These are phyloP conservation scores for Pseudozyma thailandica DNA, from an alignment of 1,284 basidiomycete genomes.

Conservation along the genomic window DNA sequence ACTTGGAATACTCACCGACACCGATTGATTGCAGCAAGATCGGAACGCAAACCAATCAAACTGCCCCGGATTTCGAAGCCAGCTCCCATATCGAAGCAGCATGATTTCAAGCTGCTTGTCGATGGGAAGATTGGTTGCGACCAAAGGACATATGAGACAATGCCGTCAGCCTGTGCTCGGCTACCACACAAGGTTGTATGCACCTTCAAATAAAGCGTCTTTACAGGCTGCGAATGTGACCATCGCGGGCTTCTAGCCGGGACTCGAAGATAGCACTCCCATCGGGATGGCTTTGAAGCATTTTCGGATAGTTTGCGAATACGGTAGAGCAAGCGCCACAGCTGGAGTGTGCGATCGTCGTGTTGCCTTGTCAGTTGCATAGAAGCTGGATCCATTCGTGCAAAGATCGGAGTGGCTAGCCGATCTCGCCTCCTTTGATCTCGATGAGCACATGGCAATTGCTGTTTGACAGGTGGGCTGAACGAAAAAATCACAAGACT, in stretches of 20 bases:
- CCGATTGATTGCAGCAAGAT: neutral
- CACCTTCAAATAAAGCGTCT: no score
- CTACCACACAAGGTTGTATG: neutral
- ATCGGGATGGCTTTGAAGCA: no score
- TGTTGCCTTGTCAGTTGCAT: no score
- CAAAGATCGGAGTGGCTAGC: neutral
- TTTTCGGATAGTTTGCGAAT: no score
- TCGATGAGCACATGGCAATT: no score
- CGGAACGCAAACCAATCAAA: neutral
- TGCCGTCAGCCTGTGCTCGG: neutral
- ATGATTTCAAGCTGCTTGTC: slow-evolving; percentile 1
- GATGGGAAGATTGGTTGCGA: neutral
- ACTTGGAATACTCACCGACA: neutral
- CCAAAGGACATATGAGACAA: neutral
- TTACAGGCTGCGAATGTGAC: no score
- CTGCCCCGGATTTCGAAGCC: neutral
- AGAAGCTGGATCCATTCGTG: no score
- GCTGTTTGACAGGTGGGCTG: no score
- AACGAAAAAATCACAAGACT: no score
- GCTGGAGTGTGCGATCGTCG: neutral
- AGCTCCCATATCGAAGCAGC: neutral
- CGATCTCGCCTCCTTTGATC: no score
- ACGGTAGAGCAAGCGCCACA: neutral
- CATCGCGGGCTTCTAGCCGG: no score
- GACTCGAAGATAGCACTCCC: no score